Evolutionary conservation across 495 filamentous ascomycete species (phyloP).

Genomic region (Xylaria venustula): DNA sequence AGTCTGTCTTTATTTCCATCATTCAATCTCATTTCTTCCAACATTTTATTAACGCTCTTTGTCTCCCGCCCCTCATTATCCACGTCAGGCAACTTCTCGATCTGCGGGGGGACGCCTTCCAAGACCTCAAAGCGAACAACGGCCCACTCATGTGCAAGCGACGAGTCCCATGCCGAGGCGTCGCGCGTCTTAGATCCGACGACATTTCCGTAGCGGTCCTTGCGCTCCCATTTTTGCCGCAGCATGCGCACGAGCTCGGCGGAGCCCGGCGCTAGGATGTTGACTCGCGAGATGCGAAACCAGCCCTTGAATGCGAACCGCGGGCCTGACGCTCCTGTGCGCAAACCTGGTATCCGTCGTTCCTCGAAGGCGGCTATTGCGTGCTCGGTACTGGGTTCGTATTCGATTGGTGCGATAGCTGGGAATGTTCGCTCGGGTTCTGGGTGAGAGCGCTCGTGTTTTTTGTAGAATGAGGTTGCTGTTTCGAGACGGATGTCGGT

Average conservation of each 20-base stretch:
- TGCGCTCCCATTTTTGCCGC: conserved; percentile 25
- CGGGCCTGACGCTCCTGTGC: too few species aligned
- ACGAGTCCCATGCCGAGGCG: conserved; percentile 6
- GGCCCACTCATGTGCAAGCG: conserved; percentile 23
- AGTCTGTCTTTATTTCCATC: not conserved
- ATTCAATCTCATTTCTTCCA: conserved; percentile 6
- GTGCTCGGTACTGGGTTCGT: conserved; percentile 2
- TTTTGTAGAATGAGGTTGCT: not conserved
- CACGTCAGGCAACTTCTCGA: conserved; percentile 12
- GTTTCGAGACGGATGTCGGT: conserved; percentile 14
- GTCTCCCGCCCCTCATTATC: not conserved
- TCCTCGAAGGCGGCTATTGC: conserved; percentile 25
- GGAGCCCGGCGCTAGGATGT: conserved; percentile 21
- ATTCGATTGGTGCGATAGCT: conserved; percentile 23
- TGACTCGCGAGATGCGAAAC: conserved; percentile 21
- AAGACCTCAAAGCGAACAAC: conserved; percentile 23
- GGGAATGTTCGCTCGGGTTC: not conserved
- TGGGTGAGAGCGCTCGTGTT: too few species aligned
- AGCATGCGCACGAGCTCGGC: conserved; percentile 26
- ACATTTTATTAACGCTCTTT: conserved; percentile 5
- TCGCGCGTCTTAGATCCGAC: conserved; percentile 3
- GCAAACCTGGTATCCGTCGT: not conserved
- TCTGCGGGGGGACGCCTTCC: conserved; percentile 12
- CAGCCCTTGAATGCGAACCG: conserved; percentile 25
- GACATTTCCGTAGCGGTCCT: conserved; percentile 14